phyloP scores from a whole-genome alignment of 305 asterid genomes.

The Fraxinus paxiana region DNA sequence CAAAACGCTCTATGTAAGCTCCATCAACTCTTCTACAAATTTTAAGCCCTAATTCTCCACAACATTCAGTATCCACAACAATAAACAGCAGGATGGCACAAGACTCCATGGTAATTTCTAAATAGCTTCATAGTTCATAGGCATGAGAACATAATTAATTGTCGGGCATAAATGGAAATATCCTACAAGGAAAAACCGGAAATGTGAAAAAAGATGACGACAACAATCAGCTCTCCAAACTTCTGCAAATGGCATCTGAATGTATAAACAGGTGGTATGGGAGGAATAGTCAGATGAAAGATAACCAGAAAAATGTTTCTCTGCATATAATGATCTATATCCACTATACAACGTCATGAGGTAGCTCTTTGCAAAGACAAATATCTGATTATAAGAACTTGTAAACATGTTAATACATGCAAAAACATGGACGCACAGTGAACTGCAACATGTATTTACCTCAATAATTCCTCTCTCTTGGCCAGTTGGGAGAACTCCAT shows the following conservation, averaged over 20 bases:
- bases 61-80: not conserved
- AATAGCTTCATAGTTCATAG: not conserved
- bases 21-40: not conserved
- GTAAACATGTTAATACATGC: not conserved
- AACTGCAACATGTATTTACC: slow-evolving; percentile 40
- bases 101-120: not conserved
- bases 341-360: not conserved
- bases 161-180: not conserved
- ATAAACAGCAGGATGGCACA: not conserved
- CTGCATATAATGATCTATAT: not conserved
- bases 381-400: not conserved
- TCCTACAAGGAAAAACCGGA: not conserved
- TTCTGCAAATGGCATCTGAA: not conserved
- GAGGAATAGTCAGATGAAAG: not conserved
- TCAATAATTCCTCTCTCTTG: slow-evolving; percentile 96
- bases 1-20: not conserved
- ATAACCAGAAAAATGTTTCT: not conserved
- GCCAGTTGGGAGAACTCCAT: slow-evolving; percentile 98
- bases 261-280: not conserved
- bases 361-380: not conserved
- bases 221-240: not conserved
- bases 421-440: not conserved
- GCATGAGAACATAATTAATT: not conserved
- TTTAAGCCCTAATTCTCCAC: not conserved
- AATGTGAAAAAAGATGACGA: not conserved